Conservation (phyloP, 2,329 filamentous ascomycete species). For the Colletotrichum nymphaeae region DNA sequence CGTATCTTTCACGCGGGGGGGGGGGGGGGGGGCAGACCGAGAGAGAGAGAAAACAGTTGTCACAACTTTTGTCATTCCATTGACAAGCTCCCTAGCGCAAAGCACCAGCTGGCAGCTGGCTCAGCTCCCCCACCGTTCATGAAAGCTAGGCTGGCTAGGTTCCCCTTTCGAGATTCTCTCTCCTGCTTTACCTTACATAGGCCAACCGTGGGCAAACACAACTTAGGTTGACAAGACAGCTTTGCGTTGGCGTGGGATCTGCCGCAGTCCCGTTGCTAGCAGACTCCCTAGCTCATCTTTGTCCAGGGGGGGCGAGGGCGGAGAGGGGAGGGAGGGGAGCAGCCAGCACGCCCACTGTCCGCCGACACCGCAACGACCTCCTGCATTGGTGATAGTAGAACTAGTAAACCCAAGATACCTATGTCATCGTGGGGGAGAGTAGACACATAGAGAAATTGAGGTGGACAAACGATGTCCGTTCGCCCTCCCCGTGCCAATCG, state of each 20-base stretch:
- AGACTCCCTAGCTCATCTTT: conserved; percentile 26
- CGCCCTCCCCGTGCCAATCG: conserved; percentile 30
- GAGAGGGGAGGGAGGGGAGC: background rate
- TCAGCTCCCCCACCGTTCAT: background rate
- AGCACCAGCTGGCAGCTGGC: background rate
- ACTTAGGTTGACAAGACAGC: background rate
- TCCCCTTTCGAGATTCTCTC: background rate
- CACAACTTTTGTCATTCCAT: background rate
- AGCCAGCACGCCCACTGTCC: background rate
- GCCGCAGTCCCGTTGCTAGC: conserved; percentile 26
- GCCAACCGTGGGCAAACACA: background rate
- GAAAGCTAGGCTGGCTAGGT: background rate
- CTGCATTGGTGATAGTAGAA: conserved; percentile 22
- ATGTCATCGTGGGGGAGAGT: conserved; percentile 18
- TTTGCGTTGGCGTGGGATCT: conserved; percentile 14
- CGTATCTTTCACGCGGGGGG: background rate
- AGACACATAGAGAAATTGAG: background rate
- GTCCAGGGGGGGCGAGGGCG: background rate
- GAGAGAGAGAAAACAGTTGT: background rate
- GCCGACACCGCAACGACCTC: conserved; percentile 18
- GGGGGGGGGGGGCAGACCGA: background rate
- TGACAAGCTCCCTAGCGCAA: background rate
- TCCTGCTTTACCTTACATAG: background rate
- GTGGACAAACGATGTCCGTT: background rate
- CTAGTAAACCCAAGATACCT: background rate